Evolutionary conservation across 345 rosid genomes (phyloP).

Genomic region (Erodium maritimum): DNA sequence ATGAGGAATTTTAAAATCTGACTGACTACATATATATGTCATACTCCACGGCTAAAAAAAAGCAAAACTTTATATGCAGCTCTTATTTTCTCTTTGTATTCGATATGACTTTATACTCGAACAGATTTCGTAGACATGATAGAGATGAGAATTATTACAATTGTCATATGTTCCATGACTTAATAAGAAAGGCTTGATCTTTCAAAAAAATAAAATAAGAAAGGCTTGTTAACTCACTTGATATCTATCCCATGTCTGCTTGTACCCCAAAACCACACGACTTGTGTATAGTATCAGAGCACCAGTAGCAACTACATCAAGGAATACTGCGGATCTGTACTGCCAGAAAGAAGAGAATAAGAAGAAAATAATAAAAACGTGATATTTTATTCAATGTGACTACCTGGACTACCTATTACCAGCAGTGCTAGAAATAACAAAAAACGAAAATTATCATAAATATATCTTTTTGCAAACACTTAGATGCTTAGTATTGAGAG

Average conservation of each 20-base stretch:
- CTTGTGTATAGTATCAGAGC: slow-evolving; percentile 71
- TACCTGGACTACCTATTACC: no score
- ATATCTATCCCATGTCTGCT: slow-evolving; percentile 96
- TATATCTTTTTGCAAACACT: background rate
- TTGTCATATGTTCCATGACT: background rate
- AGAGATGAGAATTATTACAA: background rate
- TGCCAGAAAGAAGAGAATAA: no score
- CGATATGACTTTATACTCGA: no score
- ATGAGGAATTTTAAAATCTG: no score
- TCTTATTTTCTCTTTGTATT: no score
- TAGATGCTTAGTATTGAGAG: background rate
- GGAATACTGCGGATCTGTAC: slow-evolving; percentile 73
- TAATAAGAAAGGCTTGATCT: slow-evolving; percentile 5
- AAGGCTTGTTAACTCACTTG: slow-evolving; percentile 45
- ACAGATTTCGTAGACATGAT: background rate
- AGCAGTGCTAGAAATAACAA: background rate
- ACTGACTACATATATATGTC: no score
- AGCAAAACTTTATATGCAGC: no score
- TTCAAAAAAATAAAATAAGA: no score
- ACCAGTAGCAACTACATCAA: slow-evolving; percentile 67
- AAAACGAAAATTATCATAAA: background rate
- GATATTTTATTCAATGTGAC: background rate
- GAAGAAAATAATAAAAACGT: background rate
- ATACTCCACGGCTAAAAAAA: no score
- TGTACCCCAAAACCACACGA: slow-evolving; percentile 90